Percentiles rank a stretch among this genome's conserved stretches.
Conservation (phyloP, 768 basidiomycete genomes). For the Bullera alba region DNA sequence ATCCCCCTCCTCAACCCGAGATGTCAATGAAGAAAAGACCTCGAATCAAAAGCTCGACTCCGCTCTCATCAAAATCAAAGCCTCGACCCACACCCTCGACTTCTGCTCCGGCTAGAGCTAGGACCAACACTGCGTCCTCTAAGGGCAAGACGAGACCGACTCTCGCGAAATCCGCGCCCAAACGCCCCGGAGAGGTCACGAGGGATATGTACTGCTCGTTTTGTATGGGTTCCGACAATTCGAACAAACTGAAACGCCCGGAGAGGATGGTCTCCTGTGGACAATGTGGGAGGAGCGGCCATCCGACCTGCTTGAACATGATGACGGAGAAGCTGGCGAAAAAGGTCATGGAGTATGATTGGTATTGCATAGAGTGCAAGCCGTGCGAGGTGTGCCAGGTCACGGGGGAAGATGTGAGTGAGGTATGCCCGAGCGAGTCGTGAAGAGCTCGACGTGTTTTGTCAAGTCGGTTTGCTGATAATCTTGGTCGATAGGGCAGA, state of each 20-base stretch:
- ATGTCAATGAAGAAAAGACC: too few relatives aligned
- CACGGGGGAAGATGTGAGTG: conserved; percentile 81
- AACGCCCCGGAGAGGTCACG: neutral
- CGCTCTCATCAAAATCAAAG: too few relatives aligned
- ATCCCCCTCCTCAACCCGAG: too few relatives aligned
- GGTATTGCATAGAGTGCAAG: conserved; percentile 90
- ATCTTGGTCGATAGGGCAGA: conserved; percentile 5
- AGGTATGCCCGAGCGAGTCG: conserved; percentile 42
- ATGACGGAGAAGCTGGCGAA: conserved; percentile 52
- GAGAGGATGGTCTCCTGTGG: conserved; percentile 73
- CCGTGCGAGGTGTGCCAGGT: conserved; percentile 76
- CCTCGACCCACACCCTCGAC: too few relatives aligned
- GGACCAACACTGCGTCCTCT: too few relatives aligned
- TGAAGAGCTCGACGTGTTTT: too few relatives aligned
- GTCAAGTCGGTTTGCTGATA: too few relatives aligned
- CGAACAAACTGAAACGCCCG: conserved; percentile 55
- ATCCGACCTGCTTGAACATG: conserved; percentile 73
- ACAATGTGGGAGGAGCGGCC: conserved; percentile 82
- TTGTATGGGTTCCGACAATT: conserved; percentile 61
- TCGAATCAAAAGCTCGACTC: too few relatives aligned
- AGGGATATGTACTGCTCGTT: conserved; percentile 57
- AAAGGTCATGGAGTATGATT: conserved; percentile 64
- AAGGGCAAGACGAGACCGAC: conserved; percentile 9
- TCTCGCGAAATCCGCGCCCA: neutral
- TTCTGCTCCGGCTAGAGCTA: too few relatives aligned